Evolutionary conservation across 495 filamentous ascomycete species (phyloP).

Genomic region (Podospora bellae-mahoneyi): DNA sequence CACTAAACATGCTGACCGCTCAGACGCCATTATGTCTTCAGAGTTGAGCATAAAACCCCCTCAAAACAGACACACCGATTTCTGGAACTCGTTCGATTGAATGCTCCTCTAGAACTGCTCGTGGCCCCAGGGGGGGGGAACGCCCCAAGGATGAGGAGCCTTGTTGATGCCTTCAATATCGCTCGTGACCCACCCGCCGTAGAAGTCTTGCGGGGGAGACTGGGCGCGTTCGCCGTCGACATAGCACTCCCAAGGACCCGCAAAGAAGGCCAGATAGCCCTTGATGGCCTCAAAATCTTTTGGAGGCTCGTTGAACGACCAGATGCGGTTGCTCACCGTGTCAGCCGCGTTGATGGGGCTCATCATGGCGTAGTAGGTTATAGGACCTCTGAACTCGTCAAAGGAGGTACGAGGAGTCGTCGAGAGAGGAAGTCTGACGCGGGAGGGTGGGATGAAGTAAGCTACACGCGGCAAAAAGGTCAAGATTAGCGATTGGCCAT

Average conservation of each 20-base stretch:
- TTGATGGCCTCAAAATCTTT: slow-evolving; percentile 46
- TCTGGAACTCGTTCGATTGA: not conserved
- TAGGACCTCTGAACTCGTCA: slow-evolving; percentile 57
- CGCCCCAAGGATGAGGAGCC: slow-evolving; percentile 41
- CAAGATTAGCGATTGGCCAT: not conserved
- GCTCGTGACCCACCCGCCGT: slow-evolving; percentile 57
- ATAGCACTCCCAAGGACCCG: slow-evolving; percentile 56
- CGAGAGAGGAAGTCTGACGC: slow-evolving; percentile 42
- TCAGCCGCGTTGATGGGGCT: slow-evolving; percentile 33
- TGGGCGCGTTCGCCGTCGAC: slow-evolving; percentile 58
- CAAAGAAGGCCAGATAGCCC: slow-evolving; percentile 52
- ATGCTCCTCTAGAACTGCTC: not conserved
- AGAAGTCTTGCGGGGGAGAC: slow-evolving; percentile 57
- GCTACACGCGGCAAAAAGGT: slow-evolving; percentile 3
- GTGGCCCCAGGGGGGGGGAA: slow-evolving; percentile 25
- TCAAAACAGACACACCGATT: slow-evolving; percentile 6
- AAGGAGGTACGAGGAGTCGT: slow-evolving; percentile 45
- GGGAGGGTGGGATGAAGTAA: slow-evolving; percentile 53
- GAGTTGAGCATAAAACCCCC: not conserved
- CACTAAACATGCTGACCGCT: slow-evolving; percentile 23
- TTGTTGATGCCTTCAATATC: slow-evolving; percentile 55
- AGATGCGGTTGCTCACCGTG: slow-evolving; percentile 48
- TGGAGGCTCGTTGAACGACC: slow-evolving; percentile 53
- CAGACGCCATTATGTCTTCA: not conserved
- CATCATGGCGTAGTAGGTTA: slow-evolving; percentile 49